These are phyloP conservation scores for Ceratobasidium theobromae DNA, from an alignment of 1,284 basidiomycete genomes.

Conservation along the genomic window DNA sequence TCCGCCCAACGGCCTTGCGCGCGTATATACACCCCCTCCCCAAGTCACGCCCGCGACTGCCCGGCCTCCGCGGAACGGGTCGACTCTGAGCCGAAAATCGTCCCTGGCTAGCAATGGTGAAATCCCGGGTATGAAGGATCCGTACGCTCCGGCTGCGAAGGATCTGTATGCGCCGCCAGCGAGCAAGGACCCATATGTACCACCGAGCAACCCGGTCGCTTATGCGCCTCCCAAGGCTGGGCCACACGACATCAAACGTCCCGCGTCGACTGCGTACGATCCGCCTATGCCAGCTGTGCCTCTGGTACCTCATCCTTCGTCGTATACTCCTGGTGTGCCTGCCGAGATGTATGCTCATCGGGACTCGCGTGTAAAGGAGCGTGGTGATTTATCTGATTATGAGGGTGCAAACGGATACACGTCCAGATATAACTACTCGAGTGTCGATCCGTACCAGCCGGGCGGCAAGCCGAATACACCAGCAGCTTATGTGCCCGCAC, in stretches of 20 bases:
- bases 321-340: slow-evolving; percentile 27
- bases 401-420: slow-evolving; percentile 32
- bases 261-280: slow-evolving; percentile 44
- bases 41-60: not conserved
- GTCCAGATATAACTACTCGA: slow-evolving; percentile 35
- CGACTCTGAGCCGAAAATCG: slow-evolving; percentile 17
- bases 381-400: slow-evolving; percentile 41
- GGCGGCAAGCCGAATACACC: slow-evolving; percentile 1
- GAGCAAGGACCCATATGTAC: slow-evolving; percentile 33
- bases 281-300: slow-evolving; percentile 39
- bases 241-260: slow-evolving; percentile 34
- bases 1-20: slow-evolving; percentile 19
- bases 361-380: slow-evolving; percentile 31
- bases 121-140: slow-evolving; percentile 45
- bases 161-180: slow-evolving; percentile 39
- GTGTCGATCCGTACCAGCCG: slow-evolving; percentile 28
- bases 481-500: slow-evolving; percentile 36
- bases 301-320: not conserved
- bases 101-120: slow-evolving; percentile 21
- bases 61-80: slow-evolving; percentile 2
- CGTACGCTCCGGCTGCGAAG: slow-evolving; percentile 41
- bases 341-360: slow-evolving; percentile 31
- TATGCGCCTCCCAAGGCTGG: slow-evolving; percentile 37
- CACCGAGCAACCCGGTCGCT: slow-evolving; percentile 34
- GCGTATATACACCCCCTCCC: slow-evolving; percentile 27